Percentiles rank a stretch among this genome's conserved stretches.
phyloP scores from a whole-genome alignment of 2,329 filamentous ascomycete species.

The Pseudocercospora eumusae region DNA sequence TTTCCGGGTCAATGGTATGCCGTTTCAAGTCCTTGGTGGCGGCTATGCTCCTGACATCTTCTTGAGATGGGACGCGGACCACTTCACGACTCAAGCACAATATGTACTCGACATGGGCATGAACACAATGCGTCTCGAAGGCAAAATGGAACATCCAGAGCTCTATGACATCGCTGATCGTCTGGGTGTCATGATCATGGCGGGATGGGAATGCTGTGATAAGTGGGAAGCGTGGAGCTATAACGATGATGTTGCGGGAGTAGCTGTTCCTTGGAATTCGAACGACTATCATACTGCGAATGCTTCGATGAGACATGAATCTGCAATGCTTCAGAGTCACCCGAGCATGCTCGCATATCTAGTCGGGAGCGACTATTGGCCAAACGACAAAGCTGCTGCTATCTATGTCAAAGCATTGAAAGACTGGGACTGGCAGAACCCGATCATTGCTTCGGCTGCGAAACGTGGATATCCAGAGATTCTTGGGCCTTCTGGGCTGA shows the following conservation, averaged over 20 bases:
- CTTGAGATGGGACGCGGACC: conserved; percentile 12
- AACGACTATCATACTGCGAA: conserved; percentile 19
- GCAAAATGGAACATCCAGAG: conserved; percentile 18
- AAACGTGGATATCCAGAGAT: conserved; percentile 18
- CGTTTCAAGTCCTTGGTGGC: conserved; percentile 18
- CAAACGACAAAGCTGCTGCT: conserved; percentile 16
- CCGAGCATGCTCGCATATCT: conserved; percentile 18
- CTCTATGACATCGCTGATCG: conserved; percentile 18
- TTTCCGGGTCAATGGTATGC: conserved; percentile 14
- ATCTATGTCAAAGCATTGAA: conserved; percentile 15
- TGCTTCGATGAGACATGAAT: conserved; percentile 14
- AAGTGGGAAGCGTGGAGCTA: conserved; percentile 46
- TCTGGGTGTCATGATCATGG: conserved; percentile 18
- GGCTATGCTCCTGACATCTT: conserved; percentile 19
- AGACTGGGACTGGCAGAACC: conserved; percentile 17
- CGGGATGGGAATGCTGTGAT: conserved; percentile 42
- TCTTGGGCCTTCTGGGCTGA: conserved; percentile 14
- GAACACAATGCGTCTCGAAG: conserved; percentile 21
- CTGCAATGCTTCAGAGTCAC: conserved; percentile 14
- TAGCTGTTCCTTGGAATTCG: conserved; percentile 12
- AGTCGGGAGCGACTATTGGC: conserved; percentile 21
- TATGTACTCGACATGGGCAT: conserved; percentile 22
- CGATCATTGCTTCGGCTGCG: conserved; percentile 17
- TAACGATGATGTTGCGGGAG: conserved; percentile 40
- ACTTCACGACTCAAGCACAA: conserved; percentile 13